Evolutionary conservation across 257 asterid species (phyloP), one percentile per base, ranked within the genome.

Genomic region (Solanum bulbocastanum): DNA sequence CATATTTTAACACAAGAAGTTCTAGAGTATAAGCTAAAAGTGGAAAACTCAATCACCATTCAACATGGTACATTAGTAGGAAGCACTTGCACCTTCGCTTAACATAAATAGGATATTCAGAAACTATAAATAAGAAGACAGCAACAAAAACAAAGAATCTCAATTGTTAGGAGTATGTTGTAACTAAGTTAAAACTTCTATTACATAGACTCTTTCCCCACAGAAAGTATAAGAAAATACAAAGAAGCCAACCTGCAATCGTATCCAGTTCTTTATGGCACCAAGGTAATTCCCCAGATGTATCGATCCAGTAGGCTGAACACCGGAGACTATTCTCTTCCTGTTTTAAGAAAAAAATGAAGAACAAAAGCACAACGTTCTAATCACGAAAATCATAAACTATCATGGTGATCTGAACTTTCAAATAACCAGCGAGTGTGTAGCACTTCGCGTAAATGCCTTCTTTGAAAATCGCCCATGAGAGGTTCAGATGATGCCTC

Each of bases 241-340:
- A 82, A 87, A 81, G 69, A 3, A 82, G 85, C 91, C 20, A 87
- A 95, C 99, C 98, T 96, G 99, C 91, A 97, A 92, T 44, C 92
- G 95, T 84, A 95, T 89, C 98, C 99, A 95, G 90, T 95, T 95
- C 90, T 94, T 97, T 88, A 97, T 97, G 87, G 99, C 98, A 40
- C 99, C 99, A 35, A 97, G 94, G 92, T 95, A 95, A 91, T 97
- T 97, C 20, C 99, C 98, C 32, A 94, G 97, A 91, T 96, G 98
- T 91, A 96, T 93, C 87, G 98, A 96, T 74, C 99, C 99, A n/a
- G 99, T 97, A 84, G 99, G 99, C 95, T 97, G 99, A 85, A 96
- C 98, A 89, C 99, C 99, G 42, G 99, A 97, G 85, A 97, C 99
- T 86, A 97, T 91, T 92, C 99, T 94, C 91, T 97, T 97, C 96